Base-by-base conservation (phyloP, 2,329 filamentous ascomycete genomes). In the Alternaria longipes region DNA sequence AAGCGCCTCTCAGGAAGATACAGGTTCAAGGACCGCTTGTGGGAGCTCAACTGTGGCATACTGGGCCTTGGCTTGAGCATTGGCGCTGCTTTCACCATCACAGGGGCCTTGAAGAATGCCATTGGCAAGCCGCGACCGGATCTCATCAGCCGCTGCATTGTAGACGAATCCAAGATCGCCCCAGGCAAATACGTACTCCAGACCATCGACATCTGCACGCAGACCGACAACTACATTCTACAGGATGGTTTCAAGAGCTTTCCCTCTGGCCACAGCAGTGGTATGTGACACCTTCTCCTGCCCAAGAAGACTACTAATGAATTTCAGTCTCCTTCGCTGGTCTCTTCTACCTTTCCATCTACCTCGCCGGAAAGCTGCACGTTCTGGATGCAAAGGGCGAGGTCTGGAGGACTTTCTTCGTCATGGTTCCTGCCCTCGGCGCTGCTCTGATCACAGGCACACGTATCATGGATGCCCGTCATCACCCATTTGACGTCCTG, bases 31-130 rank as follows among this genome's bases (percentile, higher is more conserved):
- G 84, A 87, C 65, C 80, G 86, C 20, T 70, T 88, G n/a, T 88
- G 86, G 86, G 85, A 88, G 73, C 77, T 88, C 68, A 88, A 88
- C 68, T 87, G 86, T 66, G 86, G 86, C 3, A 81, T 87, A 11
- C 71, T 88, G 26, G 86, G 86, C n/a, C 74, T 88, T 58, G 70
- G 85, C 16, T 73, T 88, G 41, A 82, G 84, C 32, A 83, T 86
- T 57, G 83, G 80, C 14, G 75, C 83, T n/a, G 82, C 84, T 0
- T 88, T 87, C 70, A 82, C 86, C 22, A 85, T 88, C 50, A 88
- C 86, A 62, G 78, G 84, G 38, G 83, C 82, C 4, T 69, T 88
- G 68, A 88, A 88, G 74, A 87, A 85, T 68, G 83, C 85, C 3
- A 85, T 85, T 63, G 86, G 86, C 38, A 88, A 87, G 70, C 86